A percentile compares a stretch with the other conserved stretches of the same genome.
Conservation (phyloP, 148 eudicot species). For the Nyssa sinensis region DNA sequence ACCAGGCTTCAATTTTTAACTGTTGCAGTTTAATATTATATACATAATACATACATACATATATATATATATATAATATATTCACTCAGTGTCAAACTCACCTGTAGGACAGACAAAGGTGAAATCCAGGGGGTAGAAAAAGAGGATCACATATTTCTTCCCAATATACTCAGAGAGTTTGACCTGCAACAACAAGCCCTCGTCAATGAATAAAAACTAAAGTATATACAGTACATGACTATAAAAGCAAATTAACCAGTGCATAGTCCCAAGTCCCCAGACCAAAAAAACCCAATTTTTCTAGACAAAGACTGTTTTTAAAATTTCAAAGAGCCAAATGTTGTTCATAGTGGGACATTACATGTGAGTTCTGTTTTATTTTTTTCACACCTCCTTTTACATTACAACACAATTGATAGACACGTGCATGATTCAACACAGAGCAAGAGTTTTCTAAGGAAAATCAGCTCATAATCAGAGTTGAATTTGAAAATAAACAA, state of each 20-base stretch:
- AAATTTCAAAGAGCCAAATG: not conserved
- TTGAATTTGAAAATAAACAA: not conserved
- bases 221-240: not conserved
- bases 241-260: not conserved
- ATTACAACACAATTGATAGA: not conserved
- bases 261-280: not conserved
- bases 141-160: constrained; percentile 94
- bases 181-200: constrained; percentile 54
- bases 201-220: not conserved
- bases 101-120: constrained; percentile 99
- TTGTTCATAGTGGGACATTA: not conserved
- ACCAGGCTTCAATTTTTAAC: not conserved
- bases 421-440: not conserved
- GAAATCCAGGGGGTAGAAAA: constrained; percentile 97
- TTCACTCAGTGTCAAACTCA: constrained; percentile 33
- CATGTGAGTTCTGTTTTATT: not conserved
- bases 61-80: not conserved
- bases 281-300: not conserved
- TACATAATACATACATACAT: no score
- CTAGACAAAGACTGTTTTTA: not conserved
- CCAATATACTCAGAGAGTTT: constrained; percentile 90
- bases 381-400: not conserved
- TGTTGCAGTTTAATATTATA: not conserved
- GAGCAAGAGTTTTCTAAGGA: not conserved
- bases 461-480: not conserved